A percentile compares a stretch with the other conserved stretches of the same genome.
Conservation (phyloP, 805 yeast genomes). For the Saturnispora serradocipensis region DNA sequence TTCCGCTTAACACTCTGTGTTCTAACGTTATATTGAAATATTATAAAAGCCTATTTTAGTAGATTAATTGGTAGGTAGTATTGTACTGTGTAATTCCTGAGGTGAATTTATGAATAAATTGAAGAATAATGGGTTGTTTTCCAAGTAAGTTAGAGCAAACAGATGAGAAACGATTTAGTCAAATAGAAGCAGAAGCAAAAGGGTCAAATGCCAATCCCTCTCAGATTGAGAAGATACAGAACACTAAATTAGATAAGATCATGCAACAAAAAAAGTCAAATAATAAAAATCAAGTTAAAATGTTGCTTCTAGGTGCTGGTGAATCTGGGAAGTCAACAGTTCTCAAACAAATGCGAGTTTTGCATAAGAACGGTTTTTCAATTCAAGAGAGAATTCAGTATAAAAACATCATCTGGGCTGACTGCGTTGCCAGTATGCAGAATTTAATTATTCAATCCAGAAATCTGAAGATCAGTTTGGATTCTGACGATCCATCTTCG, state of each 20-base stretch:
- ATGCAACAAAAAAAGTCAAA: constrained; percentile 42
- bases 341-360: constrained; percentile 73
- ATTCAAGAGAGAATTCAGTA: constrained; percentile 73
- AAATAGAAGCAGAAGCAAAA: neutral
- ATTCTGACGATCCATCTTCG: constrained; percentile 50
- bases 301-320: constrained; percentile 85
- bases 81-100: neutral
- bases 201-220: constrained; percentile 28
- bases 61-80: neutral
- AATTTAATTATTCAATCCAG: constrained; percentile 68
- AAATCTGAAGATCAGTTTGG: constrained; percentile 50
- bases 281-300: constrained; percentile 53
- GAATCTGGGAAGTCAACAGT: constrained; percentile 94
- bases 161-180: neutral
- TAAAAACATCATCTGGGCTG: constrained; percentile 86
- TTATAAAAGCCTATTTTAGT: neutral
- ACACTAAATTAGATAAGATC: constrained; percentile 43
- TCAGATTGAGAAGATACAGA: constrained; percentile 31
- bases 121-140: constrained; percentile 56
- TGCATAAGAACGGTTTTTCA: constrained; percentile 81
- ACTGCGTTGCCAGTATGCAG: constrained; percentile 78
- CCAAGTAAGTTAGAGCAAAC: constrained; percentile 37
- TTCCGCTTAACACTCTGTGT: neutral
- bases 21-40: neutral
- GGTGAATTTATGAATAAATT: neutral